Evolutionary conservation across 2,329 filamentous ascomycete genomes (phyloP), one percentile per base, ranked within the genome.

Genomic region (Ophiocordyceps polyrhachis-furcata): DNA sequence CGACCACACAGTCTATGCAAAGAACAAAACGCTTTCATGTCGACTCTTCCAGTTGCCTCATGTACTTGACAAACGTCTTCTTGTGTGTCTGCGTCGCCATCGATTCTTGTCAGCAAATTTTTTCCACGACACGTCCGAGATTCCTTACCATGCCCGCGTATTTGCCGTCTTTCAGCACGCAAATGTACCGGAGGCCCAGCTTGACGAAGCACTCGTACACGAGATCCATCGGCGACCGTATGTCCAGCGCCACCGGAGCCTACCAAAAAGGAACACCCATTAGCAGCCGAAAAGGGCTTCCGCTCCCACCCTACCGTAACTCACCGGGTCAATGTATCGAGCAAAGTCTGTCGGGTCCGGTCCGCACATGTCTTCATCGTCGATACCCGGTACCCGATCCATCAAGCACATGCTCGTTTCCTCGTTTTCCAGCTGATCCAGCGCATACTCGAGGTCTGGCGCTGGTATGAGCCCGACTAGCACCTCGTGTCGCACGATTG

Each of bases 161-260:
- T 49, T 76, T 77, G 21, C 91, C 91, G 51, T 94, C 79, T 45
- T 74, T 75, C 23, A 91, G 66, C 5, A 95, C 87, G 58, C 91
- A 96, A 43, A 98, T 81, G 61, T 94, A 96, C 49, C 91, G 72
- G 51, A 98, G 63, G 1, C 91, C 91, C 9, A 98, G 69, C 63
- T 98, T 98, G 43, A 85, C 83, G 59, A 96, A 98, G 55, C 87
- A 89, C 58, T 98, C 91, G 55, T 94, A 95, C 4, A 95, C 91
- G 37, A 98, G 66, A 58, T 96, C 88, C 75, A 96, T 88, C 0
- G 91, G 85, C 0, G 83, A 91, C 52, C 80, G 76, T 28, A 93
- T 83, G 56, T 98, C 91, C 21, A 98, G 68, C 13, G 88, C 75
- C 14, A 98, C 74, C 0, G 91, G 91, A 2, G 89, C 83, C 76